Percentiles rank a stretch among this genome's conserved stretches.
These are phyloP conservation scores for Suhomyces sp. DNA, from an alignment of 805 yeast genomes.

Conservation along the genomic window DNA sequence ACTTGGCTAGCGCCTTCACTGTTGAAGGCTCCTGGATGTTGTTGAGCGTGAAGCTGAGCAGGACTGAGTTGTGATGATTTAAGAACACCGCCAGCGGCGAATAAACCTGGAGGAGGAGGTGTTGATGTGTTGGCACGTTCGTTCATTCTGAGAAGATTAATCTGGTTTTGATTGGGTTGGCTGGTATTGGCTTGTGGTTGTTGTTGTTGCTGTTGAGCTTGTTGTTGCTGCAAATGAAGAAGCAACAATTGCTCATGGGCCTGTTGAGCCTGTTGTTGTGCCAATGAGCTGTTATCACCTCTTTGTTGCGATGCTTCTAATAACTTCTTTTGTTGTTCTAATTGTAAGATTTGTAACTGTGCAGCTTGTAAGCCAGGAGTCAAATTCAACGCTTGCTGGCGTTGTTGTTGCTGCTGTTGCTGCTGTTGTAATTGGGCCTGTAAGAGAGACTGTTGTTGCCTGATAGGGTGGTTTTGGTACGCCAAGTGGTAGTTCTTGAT, in stretches of 20 bases:
- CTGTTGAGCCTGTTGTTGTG: constrained; percentile 13
- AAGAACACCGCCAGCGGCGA: constrained; percentile 25
- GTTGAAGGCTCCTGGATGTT: constrained; percentile 12
- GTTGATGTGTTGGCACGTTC: constrained; percentile 45
- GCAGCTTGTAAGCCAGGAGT: constrained; percentile 12
- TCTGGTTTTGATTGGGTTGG: constrained; percentile 24
- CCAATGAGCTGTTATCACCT: constrained; percentile 8
- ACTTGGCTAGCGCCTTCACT: constrained; percentile 3
- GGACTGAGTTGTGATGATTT: constrained; percentile 8
- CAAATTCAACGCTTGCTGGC: constrained; percentile 21
- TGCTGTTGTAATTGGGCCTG: constrained; percentile 29
- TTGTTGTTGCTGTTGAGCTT: constrained; percentile 39
- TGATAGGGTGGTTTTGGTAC: constrained; percentile 41
- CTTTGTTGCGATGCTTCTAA: constrained; percentile 9
- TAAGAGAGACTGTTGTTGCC: constrained; percentile 30
- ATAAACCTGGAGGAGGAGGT: constrained; percentile 76
- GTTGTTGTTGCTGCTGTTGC: constrained; percentile 25
- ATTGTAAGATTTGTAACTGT: constrained; percentile 30
- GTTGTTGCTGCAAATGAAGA: constrained; percentile 24
- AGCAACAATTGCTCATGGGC: constrained; percentile 8
- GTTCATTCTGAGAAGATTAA: constrained; percentile 25
- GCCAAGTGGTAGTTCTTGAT: constrained; percentile 45
- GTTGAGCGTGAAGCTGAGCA: constrained; percentile 12
- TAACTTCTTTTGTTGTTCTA: constrained; percentile 23
- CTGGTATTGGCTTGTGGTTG: constrained; percentile 32